Base-by-base conservation (phyloP, 176 grass and related monocot genomes). In the Carex scoparia region DNA sequence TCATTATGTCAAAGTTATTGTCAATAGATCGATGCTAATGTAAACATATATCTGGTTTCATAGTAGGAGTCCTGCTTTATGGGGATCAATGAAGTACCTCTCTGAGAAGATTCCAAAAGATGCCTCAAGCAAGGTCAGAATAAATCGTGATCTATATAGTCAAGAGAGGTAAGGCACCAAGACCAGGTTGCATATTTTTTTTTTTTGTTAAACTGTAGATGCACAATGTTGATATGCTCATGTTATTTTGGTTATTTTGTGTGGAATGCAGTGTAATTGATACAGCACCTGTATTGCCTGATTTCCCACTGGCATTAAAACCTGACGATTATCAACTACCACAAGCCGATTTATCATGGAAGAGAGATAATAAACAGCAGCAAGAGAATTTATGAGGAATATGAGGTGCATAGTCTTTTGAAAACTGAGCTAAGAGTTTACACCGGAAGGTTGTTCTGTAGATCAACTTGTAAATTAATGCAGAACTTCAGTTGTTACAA, bases 281-380 rank as follows among this genome's bases (percentile, higher is more conserved):
- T 74, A 83, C 91, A 78, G 89, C 93, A 15, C 95, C 95, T 6
- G 85, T 86, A 0, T 88, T 98, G 70, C 95, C 95, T 1, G 95
- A 98, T 98, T 98, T 98, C 8, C 84, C 95, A 12, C 65, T 98
- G 83, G 93, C 95, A 28, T 83, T 98, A 84, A 92, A 88, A 76
- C 95, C 95, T 63, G 95, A 98, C 28, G 93, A 98, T 31, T 98
- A 93, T 51, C 91, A 91, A 85, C 95, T 98, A 79, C 95, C 95
- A 65, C 58, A 86, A 80, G 27, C 93, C 63, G 91, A 95, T 66
- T 79, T 81, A 77, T 67, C 89, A 82, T 98, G 89, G 91, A 95
- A 88, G 83, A 91, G 90, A 86, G 86, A 88, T 48, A 86, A 88
- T 46, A 84, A 65, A 23, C 67, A 33, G 7, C 44, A 82, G 23